Evolutionary conservation across 768 basidiomycete species (phyloP), one percentile per base, ranked within the genome.

Genomic region (Psilocybe cubensis): DNA sequence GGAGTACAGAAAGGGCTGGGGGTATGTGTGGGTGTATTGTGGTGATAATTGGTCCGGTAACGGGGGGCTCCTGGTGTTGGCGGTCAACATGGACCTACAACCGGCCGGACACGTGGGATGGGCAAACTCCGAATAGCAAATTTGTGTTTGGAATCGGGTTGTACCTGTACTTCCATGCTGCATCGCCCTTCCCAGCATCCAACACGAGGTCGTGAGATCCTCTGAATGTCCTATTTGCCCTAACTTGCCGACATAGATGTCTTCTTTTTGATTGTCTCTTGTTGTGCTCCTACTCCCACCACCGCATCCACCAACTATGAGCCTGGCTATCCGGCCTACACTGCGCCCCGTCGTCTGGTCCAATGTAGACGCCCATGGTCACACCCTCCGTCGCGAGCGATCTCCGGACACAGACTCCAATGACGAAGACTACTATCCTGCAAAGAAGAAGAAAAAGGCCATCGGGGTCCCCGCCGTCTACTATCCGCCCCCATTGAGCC

Each of bases 11-110:
- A n/a, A n/a, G n/a, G n/a, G n/a, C n/a, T n/a, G n/a, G n/a, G n/a
- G n/a, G n/a, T n/a, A n/a, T n/a, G n/a, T n/a, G n/a, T n/a, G n/a
- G n/a, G n/a, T n/a, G n/a, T n/a, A n/a, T n/a, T n/a, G 25, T 14
- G 38, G 38, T 4, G 50, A 52, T 4, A 20, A n/a, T 24, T 35
- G 21, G 8, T 40, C 31, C 31, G 21, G 20, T 33, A 23, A 41
- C 23, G 4, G 24, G 53, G 28, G 42, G 21, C 45, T 14, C 38
- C 23, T 12, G 20, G 29, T 10, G 8, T 21, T 18, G 20, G 12
- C 27, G 31, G 41, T 52, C 55, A 63, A 61, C 59, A 66, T 68
- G 68, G 68, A 68, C 68, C 68, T 65, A 68, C 68, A 68, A 66
- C 52, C 52, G 55, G 62, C 35, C 35, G 35, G 35, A 38, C 56